These are phyloP conservation scores for Camelina laxa DNA, from an alignment of 345 rosid species.

Conservation along the genomic window DNA sequence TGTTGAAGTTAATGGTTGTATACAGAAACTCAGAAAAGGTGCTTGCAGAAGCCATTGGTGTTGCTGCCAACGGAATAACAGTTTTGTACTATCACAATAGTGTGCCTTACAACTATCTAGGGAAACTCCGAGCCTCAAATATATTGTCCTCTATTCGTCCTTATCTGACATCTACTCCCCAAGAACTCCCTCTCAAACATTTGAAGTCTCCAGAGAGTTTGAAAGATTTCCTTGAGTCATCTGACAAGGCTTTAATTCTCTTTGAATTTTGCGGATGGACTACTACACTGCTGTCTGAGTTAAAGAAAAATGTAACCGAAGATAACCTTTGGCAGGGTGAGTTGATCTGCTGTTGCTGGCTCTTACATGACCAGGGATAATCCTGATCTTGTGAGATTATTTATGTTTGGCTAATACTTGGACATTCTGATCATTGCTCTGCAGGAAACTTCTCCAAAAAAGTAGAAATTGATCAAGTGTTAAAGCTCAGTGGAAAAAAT, in stretches of 20 bases:
- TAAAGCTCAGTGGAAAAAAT: conserved; percentile 43
- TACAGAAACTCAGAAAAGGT: conserved; percentile 63
- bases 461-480: conserved; percentile 44
- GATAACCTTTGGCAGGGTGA: conserved; percentile 52
- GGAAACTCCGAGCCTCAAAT: conserved; percentile 65
- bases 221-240: conserved; percentile 66
- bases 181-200: conserved; percentile 57
- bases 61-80: conserved; percentile 55
- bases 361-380: neutral
- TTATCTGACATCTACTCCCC: conserved; percentile 51
- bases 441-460: conserved; percentile 47
- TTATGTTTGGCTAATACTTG: conserved; percentile 21
- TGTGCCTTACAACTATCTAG: conserved; percentile 66
- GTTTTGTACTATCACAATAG: conserved; percentile 67
- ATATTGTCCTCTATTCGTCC: conserved; percentile 62
- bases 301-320: conserved; percentile 54
- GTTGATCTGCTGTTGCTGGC: conserved; percentile 25
- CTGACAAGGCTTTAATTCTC: conserved; percentile 75
- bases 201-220: conserved; percentile 57
- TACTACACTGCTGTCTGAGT: conserved; percentile 47
- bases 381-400: conserved; percentile 14
- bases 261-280: conserved; percentile 91
- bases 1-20: conserved; percentile 63
- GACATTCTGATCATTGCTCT: conserved; percentile 25
- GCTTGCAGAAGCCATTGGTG: conserved; percentile 69